Evolutionary conservation across 768 basidiomycete species (phyloP).

Genomic region (Fomitopsis pulvina): DNA sequence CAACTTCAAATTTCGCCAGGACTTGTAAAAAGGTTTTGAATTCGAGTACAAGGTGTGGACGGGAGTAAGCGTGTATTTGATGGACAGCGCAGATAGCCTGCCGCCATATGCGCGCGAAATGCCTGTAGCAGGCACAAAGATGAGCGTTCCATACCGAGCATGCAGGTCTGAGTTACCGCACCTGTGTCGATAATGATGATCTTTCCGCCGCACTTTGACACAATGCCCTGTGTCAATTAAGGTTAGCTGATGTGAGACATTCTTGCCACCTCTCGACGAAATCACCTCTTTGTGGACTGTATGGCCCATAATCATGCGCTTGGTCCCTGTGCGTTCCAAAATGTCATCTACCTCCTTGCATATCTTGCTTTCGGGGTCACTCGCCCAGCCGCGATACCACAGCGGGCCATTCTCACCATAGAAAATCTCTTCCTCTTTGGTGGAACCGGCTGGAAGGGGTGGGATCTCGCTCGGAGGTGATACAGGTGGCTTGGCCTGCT

Average conservation of each 20-base stretch:
- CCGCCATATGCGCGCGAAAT: conserved; percentile 95
- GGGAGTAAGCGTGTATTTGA: conserved; percentile 78
- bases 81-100: conserved; percentile 78
- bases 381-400: conserved; percentile 95
- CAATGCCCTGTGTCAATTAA: conserved; percentile 65
- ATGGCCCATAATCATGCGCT: conserved; percentile 94
- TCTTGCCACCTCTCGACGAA: no score
- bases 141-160: no score
- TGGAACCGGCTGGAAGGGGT: conserved; percentile 61
- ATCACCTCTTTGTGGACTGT: conserved; percentile 79
- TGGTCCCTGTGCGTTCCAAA: conserved; percentile 66
- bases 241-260: no score
- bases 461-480: conserved; percentile 77
- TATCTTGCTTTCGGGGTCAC: conserved; percentile 56
- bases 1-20: no score
- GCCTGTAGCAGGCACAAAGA: no score
- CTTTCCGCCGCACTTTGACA: conserved; percentile 83
- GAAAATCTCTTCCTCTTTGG: conserved; percentile 58
- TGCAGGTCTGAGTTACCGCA: no score
- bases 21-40: no score
- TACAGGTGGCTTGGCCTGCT: conserved; percentile 60
- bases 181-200: conserved; percentile 96
- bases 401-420: conserved; percentile 77
- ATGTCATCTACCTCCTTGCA: conserved; percentile 72
- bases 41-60: conserved; percentile 23